Evolutionary conservation across 495 filamentous ascomycete genomes (phyloP).

Genomic region (Penicillium pulvis): DNA sequence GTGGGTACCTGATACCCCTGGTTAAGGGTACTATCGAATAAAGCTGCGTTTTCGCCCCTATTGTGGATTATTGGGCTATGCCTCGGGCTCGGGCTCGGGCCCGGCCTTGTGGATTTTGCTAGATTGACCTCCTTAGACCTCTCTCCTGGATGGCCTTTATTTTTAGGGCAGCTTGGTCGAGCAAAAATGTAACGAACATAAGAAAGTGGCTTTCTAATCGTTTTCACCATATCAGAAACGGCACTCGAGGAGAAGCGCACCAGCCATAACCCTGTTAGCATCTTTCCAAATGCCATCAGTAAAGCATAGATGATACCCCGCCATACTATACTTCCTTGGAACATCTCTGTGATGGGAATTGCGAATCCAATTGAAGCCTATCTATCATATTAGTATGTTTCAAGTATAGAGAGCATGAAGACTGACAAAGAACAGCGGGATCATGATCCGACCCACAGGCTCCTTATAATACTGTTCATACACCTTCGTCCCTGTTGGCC

Average conservation of each 20-base stretch:
- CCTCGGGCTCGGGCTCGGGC: background rate
- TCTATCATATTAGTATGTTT: background rate
- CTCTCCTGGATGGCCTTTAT: background rate
- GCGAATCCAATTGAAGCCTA: constrained; percentile 77
- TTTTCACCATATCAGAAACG: constrained; percentile 8
- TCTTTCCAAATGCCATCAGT: constrained; percentile 69
- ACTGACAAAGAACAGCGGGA: constrained; percentile 75
- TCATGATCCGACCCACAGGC: constrained; percentile 56
- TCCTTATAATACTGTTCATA: constrained; percentile 60
- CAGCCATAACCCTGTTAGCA: constrained; percentile 65
- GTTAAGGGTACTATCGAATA: background rate
- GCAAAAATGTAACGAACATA: constrained; percentile 14
- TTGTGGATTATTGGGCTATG: background rate
- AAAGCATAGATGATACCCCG: constrained; percentile 69
- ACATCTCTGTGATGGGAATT: constrained; percentile 74
- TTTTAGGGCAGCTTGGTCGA: background rate
- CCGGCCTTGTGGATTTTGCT: background rate
- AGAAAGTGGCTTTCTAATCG: constrained; percentile 11
- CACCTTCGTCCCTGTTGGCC: constrained; percentile 37
- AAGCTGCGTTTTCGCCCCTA: background rate
- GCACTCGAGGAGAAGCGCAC: constrained; percentile 44
- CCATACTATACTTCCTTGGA: constrained; percentile 64
- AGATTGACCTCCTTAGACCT: background rate
- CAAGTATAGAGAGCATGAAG: background rate
- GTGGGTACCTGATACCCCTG: background rate